Evolutionary conservation across 2,329 filamentous ascomycete species (phyloP).

Genomic region (Pyrenochaeta sp.): DNA sequence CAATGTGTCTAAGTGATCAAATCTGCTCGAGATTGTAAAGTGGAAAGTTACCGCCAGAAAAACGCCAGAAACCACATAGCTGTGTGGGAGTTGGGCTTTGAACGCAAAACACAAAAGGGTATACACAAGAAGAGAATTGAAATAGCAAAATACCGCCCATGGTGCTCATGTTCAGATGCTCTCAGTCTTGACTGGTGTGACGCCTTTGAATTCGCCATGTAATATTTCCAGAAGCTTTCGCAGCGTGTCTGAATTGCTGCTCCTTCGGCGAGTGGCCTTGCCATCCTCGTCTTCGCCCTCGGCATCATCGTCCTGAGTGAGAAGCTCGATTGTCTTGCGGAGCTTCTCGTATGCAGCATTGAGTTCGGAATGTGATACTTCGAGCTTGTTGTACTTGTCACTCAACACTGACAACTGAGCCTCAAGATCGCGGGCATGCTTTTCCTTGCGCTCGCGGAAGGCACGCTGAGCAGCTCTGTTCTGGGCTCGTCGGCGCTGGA

Average conservation of each 20-base stretch:
- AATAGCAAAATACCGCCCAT: neutral
- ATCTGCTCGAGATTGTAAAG: neutral
- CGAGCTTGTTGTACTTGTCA: conserved; percentile 63
- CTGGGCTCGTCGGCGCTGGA: conserved; percentile 64
- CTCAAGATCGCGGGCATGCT: conserved; percentile 70
- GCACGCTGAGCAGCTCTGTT: conserved; percentile 68
- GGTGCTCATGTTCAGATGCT: conserved; percentile 5
- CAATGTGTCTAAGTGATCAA: conserved; percentile 1
- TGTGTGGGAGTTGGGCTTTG: conserved; percentile 16
- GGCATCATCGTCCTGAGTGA: conserved; percentile 44
- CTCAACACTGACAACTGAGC: conserved; percentile 61
- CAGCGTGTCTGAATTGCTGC: conserved; percentile 45
- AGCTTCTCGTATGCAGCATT: conserved; percentile 50
- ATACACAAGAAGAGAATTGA: conserved; percentile 18
- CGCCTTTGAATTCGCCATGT: conserved; percentile 45
- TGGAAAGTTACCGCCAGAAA: neutral
- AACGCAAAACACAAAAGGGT: conserved; percentile 15
- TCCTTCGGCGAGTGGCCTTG: conserved; percentile 26
- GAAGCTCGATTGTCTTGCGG: conserved; percentile 48
- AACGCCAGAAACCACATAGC: conserved; percentile 19
- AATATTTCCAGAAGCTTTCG: conserved; percentile 49
- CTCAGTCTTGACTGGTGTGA: conserved; percentile 31
- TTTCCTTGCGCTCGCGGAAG: conserved; percentile 69
- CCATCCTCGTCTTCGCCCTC: conserved; percentile 38
- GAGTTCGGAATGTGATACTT: conserved; percentile 59